Percentiles rank a stretch among this genome's conserved stretches.
Evolutionary conservation across 2,329 filamentous ascomycete genomes (phyloP).

Genomic region (Neonectria faginata): DNA sequence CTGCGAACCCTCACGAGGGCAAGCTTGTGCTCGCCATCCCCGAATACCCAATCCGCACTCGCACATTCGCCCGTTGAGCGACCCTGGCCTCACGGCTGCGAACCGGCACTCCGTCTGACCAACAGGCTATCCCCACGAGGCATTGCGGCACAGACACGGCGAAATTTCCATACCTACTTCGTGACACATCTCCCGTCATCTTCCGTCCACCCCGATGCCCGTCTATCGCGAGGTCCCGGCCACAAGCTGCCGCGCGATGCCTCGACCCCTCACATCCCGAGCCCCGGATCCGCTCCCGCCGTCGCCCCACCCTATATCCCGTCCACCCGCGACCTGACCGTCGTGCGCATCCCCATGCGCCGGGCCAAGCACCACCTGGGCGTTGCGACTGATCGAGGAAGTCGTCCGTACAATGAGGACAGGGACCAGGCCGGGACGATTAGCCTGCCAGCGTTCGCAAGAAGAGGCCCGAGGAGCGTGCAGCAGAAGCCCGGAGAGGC

Average conservation of each 20-base stretch:
- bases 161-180: conserved; percentile 93
- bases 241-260: conserved; percentile 90
- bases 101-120: conserved; percentile 21
- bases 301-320: conserved; percentile 70
- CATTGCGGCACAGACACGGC: conserved; percentile 47
- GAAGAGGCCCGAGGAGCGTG: conserved; percentile 76
- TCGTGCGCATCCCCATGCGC: conserved; percentile 92
- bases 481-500: conserved; percentile 67
- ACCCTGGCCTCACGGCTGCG: conserved; percentile 28
- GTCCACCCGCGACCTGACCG: conserved; percentile 80
- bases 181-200: conserved; percentile 95
- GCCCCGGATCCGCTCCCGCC: conserved; percentile 65
- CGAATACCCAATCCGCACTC: conserved; percentile 19
- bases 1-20: neutral
- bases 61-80: conserved; percentile 25
- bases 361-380: conserved; percentile 98
- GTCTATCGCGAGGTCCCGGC: conserved; percentile 71
- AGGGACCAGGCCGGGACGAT: conserved; percentile 94
- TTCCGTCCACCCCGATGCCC: conserved; percentile 89
- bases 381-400: conserved; percentile 80
- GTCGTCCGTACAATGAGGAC: conserved; percentile 91
- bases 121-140: conserved; percentile 20
- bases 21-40: neutral
- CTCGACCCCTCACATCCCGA: conserved; percentile 79
- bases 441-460: conserved; percentile 92